Conservation (phyloP, 1,284 basidiomycete genomes). For the Fomitopsis pinicola region DNA sequence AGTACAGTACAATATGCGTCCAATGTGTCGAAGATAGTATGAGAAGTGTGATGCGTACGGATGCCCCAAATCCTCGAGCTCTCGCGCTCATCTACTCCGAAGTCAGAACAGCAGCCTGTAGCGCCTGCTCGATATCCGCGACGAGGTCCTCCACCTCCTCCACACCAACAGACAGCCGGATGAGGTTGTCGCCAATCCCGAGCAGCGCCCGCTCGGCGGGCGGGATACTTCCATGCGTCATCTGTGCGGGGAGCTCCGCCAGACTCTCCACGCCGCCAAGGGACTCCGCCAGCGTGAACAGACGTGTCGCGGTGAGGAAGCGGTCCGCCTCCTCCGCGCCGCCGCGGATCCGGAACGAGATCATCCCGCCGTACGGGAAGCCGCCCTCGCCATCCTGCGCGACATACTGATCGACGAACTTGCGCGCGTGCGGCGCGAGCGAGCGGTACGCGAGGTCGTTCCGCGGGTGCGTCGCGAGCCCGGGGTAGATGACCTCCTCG, state of each 20-base stretch:
- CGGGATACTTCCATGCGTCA: slow-evolving; percentile 85
- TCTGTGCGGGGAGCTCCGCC: slow-evolving; percentile 78
- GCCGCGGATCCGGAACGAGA: slow-evolving; percentile 67
- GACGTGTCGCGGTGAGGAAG: slow-evolving; percentile 65
- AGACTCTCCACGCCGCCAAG: slow-evolving; percentile 91
- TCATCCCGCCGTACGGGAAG: slow-evolving; percentile 87
- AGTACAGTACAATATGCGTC: neutral
- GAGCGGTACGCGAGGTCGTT: slow-evolving; percentile 63
- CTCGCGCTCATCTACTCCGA: neutral
- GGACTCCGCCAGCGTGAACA: slow-evolving; percentile 88
- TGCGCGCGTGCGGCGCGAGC: slow-evolving; percentile 65
- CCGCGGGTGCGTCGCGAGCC: slow-evolving; percentile 57
- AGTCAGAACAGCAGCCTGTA: slow-evolving; percentile 40
- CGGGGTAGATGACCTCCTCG: slow-evolving; percentile 84
- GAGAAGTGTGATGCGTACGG: neutral
- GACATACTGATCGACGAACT: slow-evolving; percentile 53
- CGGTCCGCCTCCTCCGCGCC: slow-evolving; percentile 52
- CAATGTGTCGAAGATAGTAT: neutral
- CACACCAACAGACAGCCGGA: slow-evolving; percentile 84
- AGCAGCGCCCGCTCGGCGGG: slow-evolving; percentile 62
- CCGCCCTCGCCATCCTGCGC: slow-evolving; percentile 35
- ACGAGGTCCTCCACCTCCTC: slow-evolving; percentile 87
- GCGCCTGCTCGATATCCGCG: slow-evolving; percentile 57
- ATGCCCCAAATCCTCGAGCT: too few relatives aligned
- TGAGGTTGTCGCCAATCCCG: slow-evolving; percentile 80